These are phyloP conservation scores for Coemansia sp. DNA, from an alignment of 192 early-diverging fungal species.

Conservation along the genomic window DNA sequence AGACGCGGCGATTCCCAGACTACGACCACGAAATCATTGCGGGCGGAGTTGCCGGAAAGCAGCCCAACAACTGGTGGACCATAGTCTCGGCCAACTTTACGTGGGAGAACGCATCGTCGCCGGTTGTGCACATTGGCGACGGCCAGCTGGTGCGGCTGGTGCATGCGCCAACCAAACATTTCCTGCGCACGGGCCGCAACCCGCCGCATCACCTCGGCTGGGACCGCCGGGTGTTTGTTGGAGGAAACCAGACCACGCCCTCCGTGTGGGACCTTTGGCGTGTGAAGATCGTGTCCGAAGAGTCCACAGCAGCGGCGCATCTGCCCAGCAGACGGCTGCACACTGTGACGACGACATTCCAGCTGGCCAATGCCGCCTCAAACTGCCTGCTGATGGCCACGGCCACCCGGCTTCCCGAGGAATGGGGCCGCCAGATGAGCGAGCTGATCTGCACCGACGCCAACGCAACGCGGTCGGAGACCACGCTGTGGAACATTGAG, in stretches of 20 bases:
- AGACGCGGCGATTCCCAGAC: slow-evolving; percentile 94
- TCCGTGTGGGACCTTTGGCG: slow-evolving; percentile 91
- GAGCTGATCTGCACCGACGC: slow-evolving; percentile 95
- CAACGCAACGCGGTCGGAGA: no score
- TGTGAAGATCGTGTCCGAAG: slow-evolving; percentile 75
- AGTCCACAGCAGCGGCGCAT: no score
- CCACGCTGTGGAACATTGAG: slow-evolving; percentile 67
- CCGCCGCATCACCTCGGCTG: slow-evolving; percentile 65
- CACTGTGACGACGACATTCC: slow-evolving; percentile 77
- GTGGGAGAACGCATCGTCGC: slow-evolving; percentile 19
- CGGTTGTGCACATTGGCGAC: slow-evolving; percentile 67
- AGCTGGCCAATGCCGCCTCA: slow-evolving; percentile 64
- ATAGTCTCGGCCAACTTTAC: slow-evolving; percentile 17
- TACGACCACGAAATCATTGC: slow-evolving; percentile 89
- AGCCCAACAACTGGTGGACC: slow-evolving; percentile 89
- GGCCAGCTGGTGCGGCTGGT: slow-evolving; percentile 75
- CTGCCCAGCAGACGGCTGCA: slow-evolving; percentile 50
- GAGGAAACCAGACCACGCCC: slow-evolving; percentile 69
- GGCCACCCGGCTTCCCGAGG: slow-evolving; percentile 74
- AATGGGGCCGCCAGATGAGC: slow-evolving; percentile 95
- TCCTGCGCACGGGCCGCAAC: slow-evolving; percentile 68
- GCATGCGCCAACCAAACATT: slow-evolving; percentile 59
- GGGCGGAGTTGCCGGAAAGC: no score
- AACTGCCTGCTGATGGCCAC: slow-evolving; percentile 77
- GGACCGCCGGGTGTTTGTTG: slow-evolving; percentile 80